Base-by-base conservation (phyloP, 2,329 filamentous ascomycete genomes). In the Esteya vermicola region DNA sequence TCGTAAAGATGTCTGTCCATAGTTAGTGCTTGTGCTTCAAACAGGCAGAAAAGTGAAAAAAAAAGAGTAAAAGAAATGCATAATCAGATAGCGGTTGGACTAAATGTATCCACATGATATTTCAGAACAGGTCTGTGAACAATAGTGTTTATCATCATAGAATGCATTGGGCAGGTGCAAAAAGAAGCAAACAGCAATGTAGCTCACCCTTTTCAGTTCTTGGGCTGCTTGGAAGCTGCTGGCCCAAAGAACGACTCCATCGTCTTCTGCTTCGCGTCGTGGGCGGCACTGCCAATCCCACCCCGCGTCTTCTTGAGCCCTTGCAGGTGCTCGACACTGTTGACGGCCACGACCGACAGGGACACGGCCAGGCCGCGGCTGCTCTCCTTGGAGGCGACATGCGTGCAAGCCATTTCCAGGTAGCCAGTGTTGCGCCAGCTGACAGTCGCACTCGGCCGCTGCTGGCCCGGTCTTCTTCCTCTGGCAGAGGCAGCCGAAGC, bases 101-200 rank as follows among this genome's bases (percentile, higher is more conserved):
- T 78, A 75, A n/a, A 63, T 62, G 65, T 65, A 70, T 82, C 79
- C 69, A 81, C 78, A 84, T 68, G 49, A 52, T 56, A 55, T 61
- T 81, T 85, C 78, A 70, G 81, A 80, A 81, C 80, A 85, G 81
- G 80, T 85, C 80, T 85, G 79, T 85, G 80, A 80, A 72, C 12
- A 64, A 65, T 36, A 66, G 70, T 63, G 54, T 63, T 59, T 70
- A 64, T 85, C 78, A 81, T 84, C 81, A 84, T 75, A 55, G 9
- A 16, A 22, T 9, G 23, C n/a, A 18, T 10, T 8, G 6, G 6
- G 25, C 23, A 26, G 31, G 13, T 45, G 41, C 36, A 49, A 41
- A 42, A 43, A 43, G 43, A 44, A 22, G 44, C 16, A 42, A 44
- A 36, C 20, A 44, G 3, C n/a, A 32, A 47, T 8, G 8, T 65